Percentiles rank a stretch among this genome's conserved stretches.
phyloP scores from a whole-genome alignment of 768 basidiomycete genomes.

The Amylocystis lapponica region DNA sequence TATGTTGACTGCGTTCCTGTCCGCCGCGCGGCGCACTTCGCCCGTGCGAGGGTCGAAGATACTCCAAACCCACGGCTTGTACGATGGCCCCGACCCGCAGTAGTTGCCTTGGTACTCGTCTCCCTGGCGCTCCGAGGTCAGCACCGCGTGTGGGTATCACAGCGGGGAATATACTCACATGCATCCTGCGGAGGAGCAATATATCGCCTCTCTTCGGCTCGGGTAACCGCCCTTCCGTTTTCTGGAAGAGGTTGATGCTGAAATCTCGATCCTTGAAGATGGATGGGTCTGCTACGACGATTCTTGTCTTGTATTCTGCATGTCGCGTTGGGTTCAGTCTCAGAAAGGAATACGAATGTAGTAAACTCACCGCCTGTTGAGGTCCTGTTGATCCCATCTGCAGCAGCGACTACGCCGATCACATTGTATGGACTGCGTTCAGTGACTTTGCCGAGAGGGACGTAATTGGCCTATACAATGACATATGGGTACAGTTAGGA shows the following conservation, averaged over 20 bases:
- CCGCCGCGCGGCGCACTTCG: slow-evolving; percentile 25
- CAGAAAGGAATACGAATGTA: not conserved
- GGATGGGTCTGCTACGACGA: slow-evolving; percentile 51
- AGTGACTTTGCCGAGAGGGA: slow-evolving; percentile 4
- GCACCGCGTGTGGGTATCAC: no score
- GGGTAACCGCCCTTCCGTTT: slow-evolving; percentile 46
- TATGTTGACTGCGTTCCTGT: not conserved
- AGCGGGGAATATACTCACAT: no score
- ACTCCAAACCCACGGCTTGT: slow-evolving; percentile 48
- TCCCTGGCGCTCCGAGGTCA: slow-evolving; percentile 29
- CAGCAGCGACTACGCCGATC: slow-evolving; percentile 26
- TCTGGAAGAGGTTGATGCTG: slow-evolving; percentile 46
- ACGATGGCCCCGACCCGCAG: slow-evolving; percentile 38
- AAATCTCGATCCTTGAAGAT: slow-evolving; percentile 33
- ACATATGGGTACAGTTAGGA: not conserved
- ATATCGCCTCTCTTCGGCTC: slow-evolving; percentile 42
- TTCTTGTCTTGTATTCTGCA: slow-evolving; percentile 40
- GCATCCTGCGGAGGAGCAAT: slow-evolving; percentile 11
- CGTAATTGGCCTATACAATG: slow-evolving; percentile 2
- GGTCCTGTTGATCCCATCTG: slow-evolving; percentile 12
- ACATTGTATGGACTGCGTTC: slow-evolving; percentile 19
- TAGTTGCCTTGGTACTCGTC: slow-evolving; percentile 23
- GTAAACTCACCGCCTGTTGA: slow-evolving; percentile 23
- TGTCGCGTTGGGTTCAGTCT: not conserved
- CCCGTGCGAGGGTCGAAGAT: slow-evolving; percentile 39